Percentiles rank a stretch among this genome's conserved stretches.
Conservation (phyloP, 805 yeast species). For the Monosporozyma unispora region DNA sequence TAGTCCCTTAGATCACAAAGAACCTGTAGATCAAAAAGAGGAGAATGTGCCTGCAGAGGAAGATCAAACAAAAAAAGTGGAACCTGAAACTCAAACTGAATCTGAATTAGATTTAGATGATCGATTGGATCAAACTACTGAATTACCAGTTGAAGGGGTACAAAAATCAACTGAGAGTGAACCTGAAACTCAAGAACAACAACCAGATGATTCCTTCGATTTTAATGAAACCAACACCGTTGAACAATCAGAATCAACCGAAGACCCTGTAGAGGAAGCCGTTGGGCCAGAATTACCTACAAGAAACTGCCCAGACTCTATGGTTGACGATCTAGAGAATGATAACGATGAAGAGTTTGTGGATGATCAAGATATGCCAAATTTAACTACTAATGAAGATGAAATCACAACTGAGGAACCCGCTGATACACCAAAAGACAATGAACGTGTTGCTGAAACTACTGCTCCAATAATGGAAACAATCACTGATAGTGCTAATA, state of each 20-base stretch:
- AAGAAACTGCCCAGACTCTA: neutral
- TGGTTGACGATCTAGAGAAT: neutral
- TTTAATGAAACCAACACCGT: neutral
- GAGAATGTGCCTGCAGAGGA: neutral
- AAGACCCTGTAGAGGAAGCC: neutral
- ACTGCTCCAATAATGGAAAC: neutral
- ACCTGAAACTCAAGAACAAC: neutral
- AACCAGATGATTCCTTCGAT: neutral
- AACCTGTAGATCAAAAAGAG: neutral
- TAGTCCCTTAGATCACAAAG: neutral
- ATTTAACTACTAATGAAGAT: neutral
- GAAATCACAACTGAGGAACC: neutral
- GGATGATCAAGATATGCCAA: neutral
- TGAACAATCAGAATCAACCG: neutral
- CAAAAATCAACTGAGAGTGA: no score
- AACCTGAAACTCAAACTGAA: neutral
- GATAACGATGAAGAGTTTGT: constrained; percentile 1
- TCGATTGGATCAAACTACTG: neutral
- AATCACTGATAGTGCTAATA: neutral
- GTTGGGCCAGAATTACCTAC: neutral
- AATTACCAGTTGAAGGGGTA: neutral
- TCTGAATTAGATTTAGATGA: neutral
- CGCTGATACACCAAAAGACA: neutral
- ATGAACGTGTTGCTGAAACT: neutral
- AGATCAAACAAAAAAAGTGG: neutral